Evolutionary conservation across 2,329 filamentous ascomycete species (phyloP), one percentile per base, ranked within the genome.

Genomic region (Scytalidium sp.): DNA sequence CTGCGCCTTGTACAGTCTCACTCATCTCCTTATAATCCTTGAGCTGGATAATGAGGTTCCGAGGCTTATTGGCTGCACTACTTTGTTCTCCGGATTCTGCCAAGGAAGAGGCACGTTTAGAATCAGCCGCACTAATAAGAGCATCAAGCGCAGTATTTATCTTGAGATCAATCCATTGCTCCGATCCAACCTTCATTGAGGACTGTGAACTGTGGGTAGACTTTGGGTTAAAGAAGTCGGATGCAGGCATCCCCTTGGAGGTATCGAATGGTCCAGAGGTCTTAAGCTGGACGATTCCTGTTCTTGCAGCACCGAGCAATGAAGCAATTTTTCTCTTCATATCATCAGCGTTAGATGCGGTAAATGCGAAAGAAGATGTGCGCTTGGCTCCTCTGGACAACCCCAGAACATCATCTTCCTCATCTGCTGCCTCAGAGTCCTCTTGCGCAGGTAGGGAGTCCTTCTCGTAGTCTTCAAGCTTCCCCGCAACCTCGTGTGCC

Each of bases 21-120:
- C 79, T 82, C 8, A 99, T 75, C 55, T 95, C 89, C 47, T 88
- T 83, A 61, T 90, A 88, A 64, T 97, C 90, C 63, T 88, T 82
- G 11, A 96, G 72, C 59, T 90, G 90, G 36, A 95, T 75, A 50
- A 97, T 84, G 7, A 91, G 76, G 20, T 75, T 76, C 44, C 47
- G 52, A 9, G 46, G 27, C 29, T 48, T 49, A 15, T 10, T 15
- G 15, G 13, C 32, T 7, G 43, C 11, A n/a, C 57, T 43, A 27
- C 36, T 17, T 43, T 60, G 6, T 56, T 43, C 22, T 19, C 62
- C 49, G 21, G 43, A 13, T 7, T 50, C 22, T 3, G 19, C 22
- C 5, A 32, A 21, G 17, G 41, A 42, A 10, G 39, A 42, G 25
- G 51, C 52, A 19, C 61, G 55, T 48, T 68, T 67, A 4, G 55